These are phyloP conservation scores for Fraxinus excelsior DNA, from an alignment of 257 asterid species.

Conservation along the genomic window DNA sequence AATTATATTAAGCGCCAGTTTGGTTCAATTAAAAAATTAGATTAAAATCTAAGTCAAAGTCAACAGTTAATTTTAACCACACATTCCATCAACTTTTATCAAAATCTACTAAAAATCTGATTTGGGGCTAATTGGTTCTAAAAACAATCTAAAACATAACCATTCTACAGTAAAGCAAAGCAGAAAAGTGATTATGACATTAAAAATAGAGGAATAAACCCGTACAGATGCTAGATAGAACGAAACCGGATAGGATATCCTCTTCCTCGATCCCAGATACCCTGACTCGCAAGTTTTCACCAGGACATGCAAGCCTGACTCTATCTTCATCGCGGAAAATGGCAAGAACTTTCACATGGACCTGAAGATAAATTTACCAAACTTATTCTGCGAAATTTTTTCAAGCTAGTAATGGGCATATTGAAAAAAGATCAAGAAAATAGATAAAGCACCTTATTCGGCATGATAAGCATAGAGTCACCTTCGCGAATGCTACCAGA, in stretches of 20 bases:
- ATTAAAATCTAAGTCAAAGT: too few species aligned
- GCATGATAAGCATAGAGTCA: conserved; percentile 78
- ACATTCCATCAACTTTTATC: too few species aligned
- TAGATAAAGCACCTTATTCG: conserved; percentile 68
- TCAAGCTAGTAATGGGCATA: conserved; percentile 6
- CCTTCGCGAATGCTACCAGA: conserved; percentile 92
- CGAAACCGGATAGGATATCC: conserved; percentile 75
- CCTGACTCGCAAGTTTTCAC: conserved; percentile 93
- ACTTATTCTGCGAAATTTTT: conserved; percentile 4
- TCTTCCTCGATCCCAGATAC: conserved; percentile 90
- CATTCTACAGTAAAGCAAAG: not conserved
- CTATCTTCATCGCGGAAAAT: conserved; percentile 70
- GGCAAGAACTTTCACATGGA: conserved; percentile 74
- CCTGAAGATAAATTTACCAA: conserved; percentile 42
- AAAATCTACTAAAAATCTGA: too few species aligned
- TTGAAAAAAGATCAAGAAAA: conserved; percentile 7
- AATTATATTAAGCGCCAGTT: not conserved
- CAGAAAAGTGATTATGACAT: not conserved
- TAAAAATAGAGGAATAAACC: not conserved
- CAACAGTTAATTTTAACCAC: too few species aligned
- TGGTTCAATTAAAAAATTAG: too few species aligned
- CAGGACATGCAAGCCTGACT: conserved; percentile 81
- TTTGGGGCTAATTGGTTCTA: not conserved
- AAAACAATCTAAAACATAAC: not conserved
- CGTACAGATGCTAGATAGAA: conserved; percentile 63